phyloP scores from a whole-genome alignment of 805 yeast species.

The Zygosaccharomyces bailii region DNA sequence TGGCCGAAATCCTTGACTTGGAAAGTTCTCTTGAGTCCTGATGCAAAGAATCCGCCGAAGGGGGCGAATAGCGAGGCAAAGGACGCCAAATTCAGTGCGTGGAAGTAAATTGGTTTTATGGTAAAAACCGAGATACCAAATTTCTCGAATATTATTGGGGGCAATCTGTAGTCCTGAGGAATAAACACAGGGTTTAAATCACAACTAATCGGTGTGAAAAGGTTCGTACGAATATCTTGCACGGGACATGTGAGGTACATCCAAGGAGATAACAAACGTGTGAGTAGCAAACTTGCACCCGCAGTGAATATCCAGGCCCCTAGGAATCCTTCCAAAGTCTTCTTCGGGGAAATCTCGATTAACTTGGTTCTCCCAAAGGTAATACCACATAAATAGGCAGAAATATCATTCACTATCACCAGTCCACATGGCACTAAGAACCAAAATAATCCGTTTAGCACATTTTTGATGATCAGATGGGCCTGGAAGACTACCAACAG shows the following conservation, averaged over 20 bases:
- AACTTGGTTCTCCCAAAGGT: constrained; percentile 92
- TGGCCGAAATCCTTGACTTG: constrained; percentile 97
- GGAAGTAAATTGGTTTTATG: constrained; percentile 86
- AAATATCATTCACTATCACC: constrained; percentile 91
- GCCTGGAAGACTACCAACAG: constrained; percentile 90
- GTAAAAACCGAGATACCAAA: constrained; percentile 49
- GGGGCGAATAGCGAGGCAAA: constrained; percentile 98
- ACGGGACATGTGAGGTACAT: constrained; percentile 89
- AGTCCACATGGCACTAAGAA: constrained; percentile 86
- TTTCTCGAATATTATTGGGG: constrained; percentile 56
- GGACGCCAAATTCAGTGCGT: constrained; percentile 78
- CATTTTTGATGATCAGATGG: constrained; percentile 85
- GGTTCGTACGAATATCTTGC: constrained; percentile 54
- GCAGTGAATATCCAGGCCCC: constrained; percentile 98
- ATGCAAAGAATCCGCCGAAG: constrained; percentile 96
- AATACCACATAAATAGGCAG: constrained; percentile 95
- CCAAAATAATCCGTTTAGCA: constrained; percentile 90
- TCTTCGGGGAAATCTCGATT: constrained; percentile 91
- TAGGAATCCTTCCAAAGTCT: constrained; percentile 94
- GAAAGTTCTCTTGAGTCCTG: constrained; percentile 95
- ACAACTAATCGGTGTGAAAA: constrained; percentile 64
- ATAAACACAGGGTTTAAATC: constrained; percentile 86
- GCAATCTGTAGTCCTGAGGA: constrained; percentile 73
- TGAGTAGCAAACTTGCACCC: constrained; percentile 61
- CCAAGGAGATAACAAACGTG: constrained; percentile 60